These are phyloP conservation scores for Hypomontagnella submonticulosa DNA, from an alignment of 495 filamentous ascomycete species.

Conservation along the genomic window DNA sequence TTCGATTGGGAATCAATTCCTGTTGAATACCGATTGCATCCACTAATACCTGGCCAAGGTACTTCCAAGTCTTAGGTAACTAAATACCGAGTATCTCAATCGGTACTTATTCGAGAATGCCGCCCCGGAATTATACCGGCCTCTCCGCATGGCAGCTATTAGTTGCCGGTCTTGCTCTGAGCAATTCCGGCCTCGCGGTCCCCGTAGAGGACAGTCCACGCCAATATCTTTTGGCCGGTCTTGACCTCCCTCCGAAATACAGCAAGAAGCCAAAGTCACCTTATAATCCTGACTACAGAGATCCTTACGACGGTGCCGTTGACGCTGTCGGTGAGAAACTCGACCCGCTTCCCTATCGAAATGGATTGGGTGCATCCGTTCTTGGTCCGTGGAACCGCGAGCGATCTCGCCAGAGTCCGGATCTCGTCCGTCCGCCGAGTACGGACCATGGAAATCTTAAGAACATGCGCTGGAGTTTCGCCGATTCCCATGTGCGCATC, in stretches of 20 bases:
- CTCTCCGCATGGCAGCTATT: constrained; percentile 41
- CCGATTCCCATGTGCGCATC: constrained; percentile 73
- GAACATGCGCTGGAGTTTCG: constrained; percentile 76
- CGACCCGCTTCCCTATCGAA: constrained; percentile 72
- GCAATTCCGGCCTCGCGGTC: constrained; percentile 49
- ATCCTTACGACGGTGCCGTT: constrained; percentile 60
- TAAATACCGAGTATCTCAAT: neutral
- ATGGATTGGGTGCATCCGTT: constrained; percentile 69
- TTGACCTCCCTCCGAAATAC: constrained; percentile 57
- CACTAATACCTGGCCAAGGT: neutral
- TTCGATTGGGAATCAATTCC: constrained; percentile 14
- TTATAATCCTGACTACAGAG: constrained; percentile 57
- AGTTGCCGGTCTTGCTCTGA: constrained; percentile 47
- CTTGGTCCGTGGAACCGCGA: constrained; percentile 73
- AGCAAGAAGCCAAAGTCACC: constrained; percentile 49
- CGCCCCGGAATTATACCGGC: constrained; percentile 32
- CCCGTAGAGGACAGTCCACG: constrained; percentile 63
- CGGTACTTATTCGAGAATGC: constrained; percentile 46
- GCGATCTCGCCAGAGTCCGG: constrained; percentile 71
- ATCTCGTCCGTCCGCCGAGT: constrained; percentile 70
- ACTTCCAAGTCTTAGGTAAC: neutral
- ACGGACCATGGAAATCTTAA: constrained; percentile 71
- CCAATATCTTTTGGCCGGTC: constrained; percentile 60
- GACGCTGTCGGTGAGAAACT: constrained; percentile 67
- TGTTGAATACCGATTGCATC: neutral